phyloP scores from a whole-genome alignment of 2,329 filamentous ascomycete genomes.

The Huntiella moniliformis region DNA sequence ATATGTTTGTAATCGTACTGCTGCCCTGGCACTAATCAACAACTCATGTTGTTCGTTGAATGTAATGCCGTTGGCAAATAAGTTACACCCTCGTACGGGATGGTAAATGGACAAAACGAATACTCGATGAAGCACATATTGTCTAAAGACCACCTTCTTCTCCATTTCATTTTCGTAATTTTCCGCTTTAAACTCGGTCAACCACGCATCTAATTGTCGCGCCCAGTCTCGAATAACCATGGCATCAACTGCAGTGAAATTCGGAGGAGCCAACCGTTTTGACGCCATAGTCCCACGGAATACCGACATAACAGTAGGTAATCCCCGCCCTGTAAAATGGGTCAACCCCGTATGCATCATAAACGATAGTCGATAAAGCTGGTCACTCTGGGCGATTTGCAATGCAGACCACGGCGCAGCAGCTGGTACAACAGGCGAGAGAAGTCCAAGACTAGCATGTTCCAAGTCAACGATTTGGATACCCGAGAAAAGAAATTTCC shows the following conservation, averaged over 20 bases:
- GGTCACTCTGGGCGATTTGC: conserved; percentile 21
- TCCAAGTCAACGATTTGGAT: conserved; percentile 26
- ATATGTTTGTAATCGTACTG: conserved; percentile 22
- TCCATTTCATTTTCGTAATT: conserved; percentile 4
- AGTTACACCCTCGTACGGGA: conserved; percentile 20
- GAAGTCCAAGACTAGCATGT: conserved; percentile 24
- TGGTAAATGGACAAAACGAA: conserved; percentile 26
- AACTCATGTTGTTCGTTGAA: conserved; percentile 23
- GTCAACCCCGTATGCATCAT: conserved; percentile 27
- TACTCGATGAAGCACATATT: conserved; percentile 24
- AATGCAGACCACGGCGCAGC: conserved; percentile 21
- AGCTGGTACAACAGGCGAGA: conserved; percentile 23
- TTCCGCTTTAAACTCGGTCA: conserved; percentile 20
- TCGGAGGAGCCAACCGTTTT: conserved; percentile 25
- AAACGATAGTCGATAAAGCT: conserved; percentile 23
- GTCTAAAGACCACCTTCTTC: conserved; percentile 10
- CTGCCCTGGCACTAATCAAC: conserved; percentile 22
- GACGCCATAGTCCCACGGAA: conserved; percentile 20
- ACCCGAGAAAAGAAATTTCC: conserved; percentile 22
- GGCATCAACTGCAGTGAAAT: conserved; percentile 22
- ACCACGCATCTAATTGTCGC: conserved; percentile 23
- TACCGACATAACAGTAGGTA: conserved; percentile 26
- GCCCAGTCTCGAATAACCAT: conserved; percentile 26
- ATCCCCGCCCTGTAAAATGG: conserved; percentile 23
- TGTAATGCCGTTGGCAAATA: conserved; percentile 19